Percentiles rank a stretch among this genome's conserved stretches.
These are phyloP conservation scores for Chytriomyces sp. DNA, from an alignment of 192 early-diverging fungal genomes.

Conservation along the genomic window DNA sequence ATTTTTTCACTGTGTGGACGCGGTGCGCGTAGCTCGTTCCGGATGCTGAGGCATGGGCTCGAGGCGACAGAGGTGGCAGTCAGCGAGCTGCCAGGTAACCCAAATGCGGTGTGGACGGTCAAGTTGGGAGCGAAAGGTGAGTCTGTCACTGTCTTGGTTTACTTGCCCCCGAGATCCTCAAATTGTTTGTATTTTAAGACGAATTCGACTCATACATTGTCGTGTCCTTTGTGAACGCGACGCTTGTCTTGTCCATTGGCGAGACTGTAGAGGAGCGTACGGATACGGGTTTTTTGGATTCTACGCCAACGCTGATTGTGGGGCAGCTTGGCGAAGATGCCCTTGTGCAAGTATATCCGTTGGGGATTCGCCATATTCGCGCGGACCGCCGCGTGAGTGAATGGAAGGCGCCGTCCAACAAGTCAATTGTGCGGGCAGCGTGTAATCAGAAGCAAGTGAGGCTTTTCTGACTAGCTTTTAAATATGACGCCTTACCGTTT, in stretches of 20 bases:
- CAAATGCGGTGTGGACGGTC: conserved; percentile 88
- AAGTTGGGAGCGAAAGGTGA: conserved; percentile 40
- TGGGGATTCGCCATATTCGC: conserved; percentile 87
- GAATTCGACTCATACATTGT: conserved; percentile 83
- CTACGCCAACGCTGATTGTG: conserved; percentile 82
- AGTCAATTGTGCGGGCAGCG: conserved; percentile 74
- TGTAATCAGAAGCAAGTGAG: conserved; percentile 72
- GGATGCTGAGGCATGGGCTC: conserved; percentile 88
- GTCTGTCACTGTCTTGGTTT: neutral
- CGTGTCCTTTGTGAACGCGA: conserved; percentile 90
- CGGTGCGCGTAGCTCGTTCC: conserved; percentile 77
- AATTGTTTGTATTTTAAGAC: conserved; percentile 35
- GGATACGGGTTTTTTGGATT: conserved; percentile 84
- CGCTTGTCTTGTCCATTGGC: conserved; percentile 88
- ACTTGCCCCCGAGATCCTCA: neutral
- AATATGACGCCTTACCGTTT: neutral
- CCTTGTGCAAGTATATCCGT: conserved; percentile 76
- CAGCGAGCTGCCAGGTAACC: conserved; percentile 89
- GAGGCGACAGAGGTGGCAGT: conserved; percentile 92
- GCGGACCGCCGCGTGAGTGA: conserved; percentile 87
- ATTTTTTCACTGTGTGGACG: conserved; percentile 88
- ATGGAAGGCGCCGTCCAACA: conserved; percentile 84
- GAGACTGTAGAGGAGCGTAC: conserved; percentile 91
- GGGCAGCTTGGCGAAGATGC: conserved; percentile 85
- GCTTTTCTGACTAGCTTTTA: neutral